These are phyloP conservation scores for Saccharomycodes ludwigii DNA, from an alignment of 805 yeast genomes.

Conservation along the genomic window DNA sequence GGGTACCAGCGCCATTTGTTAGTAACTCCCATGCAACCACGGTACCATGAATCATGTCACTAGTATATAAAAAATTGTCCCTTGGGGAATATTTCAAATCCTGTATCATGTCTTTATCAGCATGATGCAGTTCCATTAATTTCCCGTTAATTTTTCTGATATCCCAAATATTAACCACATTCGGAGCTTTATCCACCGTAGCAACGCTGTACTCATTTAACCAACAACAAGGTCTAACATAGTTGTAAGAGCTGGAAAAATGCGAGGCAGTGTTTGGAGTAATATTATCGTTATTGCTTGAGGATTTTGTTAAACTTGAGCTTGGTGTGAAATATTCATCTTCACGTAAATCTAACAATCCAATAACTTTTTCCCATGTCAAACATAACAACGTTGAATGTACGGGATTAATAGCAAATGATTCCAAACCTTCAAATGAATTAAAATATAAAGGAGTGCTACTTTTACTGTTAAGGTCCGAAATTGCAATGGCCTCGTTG, in stretches of 20 bases:
- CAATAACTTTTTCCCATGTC: slow-evolving; percentile 51
- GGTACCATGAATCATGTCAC: too few species aligned
- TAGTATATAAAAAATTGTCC: too few species aligned
- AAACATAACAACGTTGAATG: slow-evolving; percentile 35
- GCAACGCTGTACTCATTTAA: slow-evolving; percentile 14
- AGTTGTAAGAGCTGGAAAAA: slow-evolving; percentile 10
- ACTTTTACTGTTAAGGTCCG: slow-evolving; percentile 55
- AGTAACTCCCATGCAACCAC: too few species aligned
- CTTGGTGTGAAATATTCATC: too few species aligned
- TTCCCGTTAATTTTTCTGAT: slow-evolving; percentile 13
- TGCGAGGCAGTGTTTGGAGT: slow-evolving; percentile 8
- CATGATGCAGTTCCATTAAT: too few species aligned
- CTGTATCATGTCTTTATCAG: too few species aligned
- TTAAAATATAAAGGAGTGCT: slow-evolving; percentile 16
- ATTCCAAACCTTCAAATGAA: slow-evolving; percentile 14
- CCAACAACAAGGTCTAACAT: slow-evolving; percentile 13
- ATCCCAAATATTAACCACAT: slow-evolving; percentile 19
- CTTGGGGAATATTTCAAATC: too few species aligned
- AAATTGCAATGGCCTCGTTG: slow-evolving; percentile 58
- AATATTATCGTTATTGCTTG: slow-evolving; percentile 6
- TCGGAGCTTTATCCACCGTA: too few species aligned
- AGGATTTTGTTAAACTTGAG: slow-evolving; percentile 6
- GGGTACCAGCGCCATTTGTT: too few species aligned
- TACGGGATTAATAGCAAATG: slow-evolving; percentile 23
- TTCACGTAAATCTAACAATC: slow-evolving; percentile 65